phyloP scores from a whole-genome alignment of 2,329 filamentous ascomycete genomes.

The Didymella sp. region DNA sequence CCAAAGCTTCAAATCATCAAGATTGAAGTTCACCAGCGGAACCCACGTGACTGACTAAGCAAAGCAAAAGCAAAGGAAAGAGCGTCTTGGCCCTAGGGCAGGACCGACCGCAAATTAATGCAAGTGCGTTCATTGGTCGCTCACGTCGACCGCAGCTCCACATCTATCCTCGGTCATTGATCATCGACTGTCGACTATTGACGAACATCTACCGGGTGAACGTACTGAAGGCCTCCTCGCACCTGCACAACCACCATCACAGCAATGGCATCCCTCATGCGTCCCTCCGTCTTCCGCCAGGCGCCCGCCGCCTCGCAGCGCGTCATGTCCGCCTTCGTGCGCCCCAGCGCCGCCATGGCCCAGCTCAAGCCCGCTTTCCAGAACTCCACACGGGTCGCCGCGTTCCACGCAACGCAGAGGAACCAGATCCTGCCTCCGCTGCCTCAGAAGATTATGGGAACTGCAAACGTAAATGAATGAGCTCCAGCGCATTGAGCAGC shows the following conservation, averaged over 20 bases:
- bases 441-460: constrained; percentile 84
- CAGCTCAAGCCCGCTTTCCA: constrained; percentile 51
- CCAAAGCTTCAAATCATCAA: constrained; percentile 26
- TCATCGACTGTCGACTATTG: constrained; percentile 12
- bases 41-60: not conserved
- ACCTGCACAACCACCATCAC: constrained; percentile 9
- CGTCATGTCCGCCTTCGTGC: constrained; percentile 52
- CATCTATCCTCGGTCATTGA: constrained; percentile 17
- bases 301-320: constrained; percentile 54
- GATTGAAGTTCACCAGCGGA: constrained; percentile 6
- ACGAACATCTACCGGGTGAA: constrained; percentile 17
- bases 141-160: not conserved
- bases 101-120: constrained; percentile 2
- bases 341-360: constrained; percentile 46
- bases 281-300: constrained; percentile 59
- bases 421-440: constrained; percentile 80
- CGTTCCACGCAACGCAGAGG: constrained; percentile 85
- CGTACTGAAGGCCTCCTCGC: constrained; percentile 1
- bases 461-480: constrained; percentile 53
- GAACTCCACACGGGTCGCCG: constrained; percentile 64
- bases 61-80: not conserved
- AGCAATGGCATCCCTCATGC: constrained; percentile 62
- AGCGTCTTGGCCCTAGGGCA: not conserved
- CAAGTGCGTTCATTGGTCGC: constrained; percentile 9
- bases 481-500: not conserved